phyloP scores from a whole-genome alignment of 345 rosid species.

The Dimocarpus longan region DNA sequence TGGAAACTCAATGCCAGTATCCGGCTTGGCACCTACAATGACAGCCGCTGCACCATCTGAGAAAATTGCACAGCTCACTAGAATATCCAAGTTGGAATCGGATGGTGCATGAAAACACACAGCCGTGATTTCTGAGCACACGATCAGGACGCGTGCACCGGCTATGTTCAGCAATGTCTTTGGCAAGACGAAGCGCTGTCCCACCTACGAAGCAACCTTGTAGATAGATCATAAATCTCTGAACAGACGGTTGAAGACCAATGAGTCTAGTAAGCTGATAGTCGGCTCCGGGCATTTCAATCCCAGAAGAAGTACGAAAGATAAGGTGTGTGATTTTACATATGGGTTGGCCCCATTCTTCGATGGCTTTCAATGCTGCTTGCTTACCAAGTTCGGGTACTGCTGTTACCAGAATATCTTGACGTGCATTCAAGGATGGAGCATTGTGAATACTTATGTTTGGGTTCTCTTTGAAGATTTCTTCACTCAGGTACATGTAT shows the following conservation, averaged over 20 bases:
- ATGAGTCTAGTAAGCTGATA: constrained; percentile 2
- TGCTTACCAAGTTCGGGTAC: not conserved
- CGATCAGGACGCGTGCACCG: constrained; percentile 5
- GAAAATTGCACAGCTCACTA: not conserved
- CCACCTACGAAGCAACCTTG: constrained; percentile 8
- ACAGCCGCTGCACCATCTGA: constrained; percentile 9
- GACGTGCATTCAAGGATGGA: constrained; percentile 6
- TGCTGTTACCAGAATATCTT: constrained; percentile 1
- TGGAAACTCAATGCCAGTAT: not conserved
- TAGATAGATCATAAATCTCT: constrained; percentile 13
- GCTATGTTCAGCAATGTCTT: constrained; percentile 6
- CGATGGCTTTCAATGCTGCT: constrained; percentile 11
- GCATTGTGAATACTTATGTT: no score
- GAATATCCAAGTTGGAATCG: not conserved
- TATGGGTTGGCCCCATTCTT: constrained; percentile 10
- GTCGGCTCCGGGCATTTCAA: constrained; percentile 9
- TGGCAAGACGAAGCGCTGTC: constrained; percentile 9
- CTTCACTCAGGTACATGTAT: no score
- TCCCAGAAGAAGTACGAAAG: not conserved
- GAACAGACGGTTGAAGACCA: not conserved
- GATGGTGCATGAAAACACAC: constrained; percentile 16
- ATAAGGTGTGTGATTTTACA: not conserved
- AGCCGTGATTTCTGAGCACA: not conserved
- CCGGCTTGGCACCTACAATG: constrained; percentile 1
- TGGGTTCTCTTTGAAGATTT: no score